Conservation (phyloP, 371 early-diverging fungal genomes). For the Chytridium lagenaria region DNA sequence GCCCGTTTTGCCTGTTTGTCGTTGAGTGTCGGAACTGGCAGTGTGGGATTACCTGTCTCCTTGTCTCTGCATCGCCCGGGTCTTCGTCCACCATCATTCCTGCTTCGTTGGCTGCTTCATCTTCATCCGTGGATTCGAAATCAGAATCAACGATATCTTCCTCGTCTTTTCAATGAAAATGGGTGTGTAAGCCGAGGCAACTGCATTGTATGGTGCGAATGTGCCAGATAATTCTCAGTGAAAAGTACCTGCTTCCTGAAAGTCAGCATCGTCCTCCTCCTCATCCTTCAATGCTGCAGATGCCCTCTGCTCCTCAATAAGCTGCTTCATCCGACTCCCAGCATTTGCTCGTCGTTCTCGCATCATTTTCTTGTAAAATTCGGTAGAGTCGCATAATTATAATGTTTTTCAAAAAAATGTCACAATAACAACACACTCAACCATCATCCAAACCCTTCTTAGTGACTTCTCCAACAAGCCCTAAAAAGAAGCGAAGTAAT, state of each 20-base stretch:
- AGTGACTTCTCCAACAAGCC: no score
- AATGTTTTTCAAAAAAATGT: no score
- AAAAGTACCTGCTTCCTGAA: background rate
- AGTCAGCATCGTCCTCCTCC: conserved; percentile 19
- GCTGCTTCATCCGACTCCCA: conserved; percentile 17
- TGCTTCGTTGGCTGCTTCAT: background rate
- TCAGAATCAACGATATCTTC: conserved; percentile 14
- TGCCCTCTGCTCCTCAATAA: conserved; percentile 19
- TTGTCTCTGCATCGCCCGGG: background rate
- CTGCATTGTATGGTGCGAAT: no score
- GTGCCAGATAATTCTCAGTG: no score
- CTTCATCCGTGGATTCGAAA: conserved; percentile 19
- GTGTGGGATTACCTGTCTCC: background rate
- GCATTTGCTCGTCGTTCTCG: conserved; percentile 16
- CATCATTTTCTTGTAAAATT: background rate
- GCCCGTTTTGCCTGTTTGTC: conserved; percentile 9
- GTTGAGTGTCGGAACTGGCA: background rate
- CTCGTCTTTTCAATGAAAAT: background rate
- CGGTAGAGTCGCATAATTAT: no score
- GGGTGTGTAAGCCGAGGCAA: background rate
- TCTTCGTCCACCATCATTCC: background rate
- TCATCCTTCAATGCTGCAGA: background rate
- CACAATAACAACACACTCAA: no score
- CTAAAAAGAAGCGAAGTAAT: no score
- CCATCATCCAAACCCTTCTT: no score